Percentiles rank a stretch among this genome's conserved stretches.
phyloP scores from a whole-genome alignment of 169 alveolate species.

The Cryptosporidium ryanae region DNA sequence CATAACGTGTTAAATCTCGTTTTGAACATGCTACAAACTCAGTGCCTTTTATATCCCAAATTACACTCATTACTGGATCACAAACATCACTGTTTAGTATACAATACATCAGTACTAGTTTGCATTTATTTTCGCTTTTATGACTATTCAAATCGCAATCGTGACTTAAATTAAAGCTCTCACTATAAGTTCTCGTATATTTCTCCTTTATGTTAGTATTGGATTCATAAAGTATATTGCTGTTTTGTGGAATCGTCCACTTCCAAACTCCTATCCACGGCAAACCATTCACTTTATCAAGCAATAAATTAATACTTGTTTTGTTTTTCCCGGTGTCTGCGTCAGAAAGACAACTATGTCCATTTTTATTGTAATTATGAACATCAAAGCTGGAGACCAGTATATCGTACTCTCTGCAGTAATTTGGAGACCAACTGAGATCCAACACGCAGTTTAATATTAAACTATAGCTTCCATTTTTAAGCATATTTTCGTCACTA shows the following conservation, averaged over 20 bases:
- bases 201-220: too few species aligned
- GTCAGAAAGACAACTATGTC: background rate
- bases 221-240: too few species aligned
- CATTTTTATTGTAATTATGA: background rate
- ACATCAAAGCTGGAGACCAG: constrained; percentile 39
- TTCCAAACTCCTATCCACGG: constrained; percentile 75
- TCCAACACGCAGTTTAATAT: constrained; percentile 21
- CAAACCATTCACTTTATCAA: constrained; percentile 11
- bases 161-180: too few species aligned
- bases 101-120: constrained; percentile 21
- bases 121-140: background rate
- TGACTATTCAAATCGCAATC: too few species aligned
- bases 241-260: constrained; percentile 15
- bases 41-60: constrained; percentile 69
- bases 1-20: constrained; percentile 15
- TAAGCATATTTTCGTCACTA: background rate
- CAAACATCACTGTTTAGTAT: constrained; percentile 12
- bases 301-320: too few species aligned
- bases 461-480: background rate
- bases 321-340: background rate
- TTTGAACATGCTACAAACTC: constrained; percentile 67
- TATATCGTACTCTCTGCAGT: constrained; percentile 60
- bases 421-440: constrained; percentile 69
- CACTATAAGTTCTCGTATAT: too few species aligned
- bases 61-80: constrained; percentile 19